Base-by-base conservation (phyloP, 1,284 basidiomycete species). In the Microbotryum violaceum region DNA sequence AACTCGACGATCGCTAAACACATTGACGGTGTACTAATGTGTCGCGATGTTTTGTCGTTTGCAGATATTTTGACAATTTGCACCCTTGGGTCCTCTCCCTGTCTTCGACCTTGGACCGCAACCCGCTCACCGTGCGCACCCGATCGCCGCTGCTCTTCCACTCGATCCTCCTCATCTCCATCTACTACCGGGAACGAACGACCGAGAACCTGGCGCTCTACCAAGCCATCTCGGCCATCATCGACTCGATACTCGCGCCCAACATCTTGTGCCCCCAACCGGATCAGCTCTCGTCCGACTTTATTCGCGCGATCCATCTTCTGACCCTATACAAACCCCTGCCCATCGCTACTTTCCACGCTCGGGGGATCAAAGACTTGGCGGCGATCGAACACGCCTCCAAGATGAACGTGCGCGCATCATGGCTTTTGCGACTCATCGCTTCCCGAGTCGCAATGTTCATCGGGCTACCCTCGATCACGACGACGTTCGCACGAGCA, bases 231-330 rank as follows among this genome's bases (percentile, higher is more conserved):
- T 61, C 61, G 21, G 51, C 61, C 21, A 59, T 67, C 44, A 44
- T 67, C 57, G 67, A 69, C 29, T 47, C 63, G 23, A 61, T 69
- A 18, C 63, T 69, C 50, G 59, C 58, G 1, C 65, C 65, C 3
- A 58, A 63, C 25, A 65, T 69, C 57, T 61, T 69, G 21, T 69
- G 65, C 50, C 65, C 67, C 1, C 67, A 69, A 20, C 63, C 62
- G 4, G 63, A 65, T 29, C 58, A 63, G 23, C 64, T 68, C 54
- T 57, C 58, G 6, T 47, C 55, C 61, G 67, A 68, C 49, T 68
- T 67, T 14, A 55, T 67, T 37, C 60, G 65, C 16, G 58, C 67
- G 2, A 53, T 67, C 4, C 61, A 69, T 44, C 58, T 69, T 44
- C 46, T 65, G 10, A 45, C 62, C 18, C 46, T 69, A 9, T 69